phyloP scores from a whole-genome alignment of 169 alveolate species.

The Eimeria nieschulzi region DNA sequence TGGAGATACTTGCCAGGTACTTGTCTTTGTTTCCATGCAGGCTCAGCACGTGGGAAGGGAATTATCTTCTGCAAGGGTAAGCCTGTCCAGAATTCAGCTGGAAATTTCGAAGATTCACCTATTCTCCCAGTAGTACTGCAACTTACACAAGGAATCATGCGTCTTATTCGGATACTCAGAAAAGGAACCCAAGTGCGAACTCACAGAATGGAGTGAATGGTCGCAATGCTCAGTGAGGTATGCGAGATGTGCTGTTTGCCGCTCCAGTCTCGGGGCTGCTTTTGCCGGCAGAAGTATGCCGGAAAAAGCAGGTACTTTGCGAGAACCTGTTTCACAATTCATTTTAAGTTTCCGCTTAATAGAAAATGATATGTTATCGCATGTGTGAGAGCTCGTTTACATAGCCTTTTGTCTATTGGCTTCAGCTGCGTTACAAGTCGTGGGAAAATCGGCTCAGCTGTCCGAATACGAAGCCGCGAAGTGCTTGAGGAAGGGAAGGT shows the following conservation, averaged over 20 bases:
- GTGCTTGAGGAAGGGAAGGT: conserved; percentile 1
- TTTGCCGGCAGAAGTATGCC: too few relatives aligned
- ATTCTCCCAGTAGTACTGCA: not conserved
- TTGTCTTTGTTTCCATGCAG: not conserved
- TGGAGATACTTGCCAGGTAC: not conserved
- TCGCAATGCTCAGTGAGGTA: conserved; percentile 40
- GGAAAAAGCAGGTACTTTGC: too few relatives aligned
- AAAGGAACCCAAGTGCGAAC: conserved; percentile 22
- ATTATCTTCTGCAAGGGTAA: conserved; percentile 17
- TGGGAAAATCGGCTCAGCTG: not conserved
- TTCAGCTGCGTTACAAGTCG: conserved; percentile 15
- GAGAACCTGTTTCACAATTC: too few relatives aligned
- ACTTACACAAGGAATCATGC: not conserved
- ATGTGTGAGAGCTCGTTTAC: too few relatives aligned
- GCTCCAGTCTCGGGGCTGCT: too few relatives aligned
- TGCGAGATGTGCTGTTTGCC: not conserved
- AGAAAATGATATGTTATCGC: too few relatives aligned
- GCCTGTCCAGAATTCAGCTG: not conserved
- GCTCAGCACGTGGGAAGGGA: conserved; percentile 25
- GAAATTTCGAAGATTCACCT: not conserved
- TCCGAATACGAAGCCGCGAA: conserved; percentile 36
- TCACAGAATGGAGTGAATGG: conserved; percentile 62
- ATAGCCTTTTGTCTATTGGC: not conserved
- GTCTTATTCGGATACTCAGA: not conserved
- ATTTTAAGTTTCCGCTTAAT: too few relatives aligned